Base-by-base conservation (phyloP, 192 early-diverging fungal species). In the Cladochytrium replicatum region DNA sequence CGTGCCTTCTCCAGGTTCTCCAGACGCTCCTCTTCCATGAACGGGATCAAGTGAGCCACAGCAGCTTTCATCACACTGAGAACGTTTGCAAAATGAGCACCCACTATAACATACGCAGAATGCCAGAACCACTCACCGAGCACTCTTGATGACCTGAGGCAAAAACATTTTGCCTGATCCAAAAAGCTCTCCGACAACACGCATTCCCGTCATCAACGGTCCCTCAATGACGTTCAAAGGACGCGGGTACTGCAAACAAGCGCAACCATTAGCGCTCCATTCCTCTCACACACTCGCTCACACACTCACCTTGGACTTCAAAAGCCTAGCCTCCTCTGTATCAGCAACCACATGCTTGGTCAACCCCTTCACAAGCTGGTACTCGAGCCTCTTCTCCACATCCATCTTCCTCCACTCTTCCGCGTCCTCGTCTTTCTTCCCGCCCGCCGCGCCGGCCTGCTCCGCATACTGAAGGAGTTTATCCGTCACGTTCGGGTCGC, bases 131-230 rank as follows among this genome's bases (percentile, higher is more conserved):
- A 43, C 54, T 57, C 61, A 78, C 77, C 80, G 84, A 29, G 91
- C 90, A 48, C 84, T 88, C 64, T 91, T 90, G 69, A 97, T 97
- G 51, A 97, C 93, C 59, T 97, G 93, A 3, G 93, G 93, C 73
- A 97, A 80, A 64, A 97, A 97, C 93, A 97, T 97, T 63, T 93
- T 93, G 45, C 93, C 89, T 24, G 74, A 68, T 26, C 93, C 91
- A 69, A 97, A 97, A 25, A 97, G 70, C 57, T 97, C 87, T 50
- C 93, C 93, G 13, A 96, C 93, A 45, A 84, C 69, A 52, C 72
- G 81, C 93, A 96, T 96, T 49, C 93, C 93, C 50, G 59, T 70
- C 93, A 96, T 96, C 11, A 96, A 75, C 17, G 93, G 93, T 7
- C 90, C 90, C 63, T 97, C 93, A 53, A 97, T 97, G 45, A 97